Conservation (phyloP, 768 basidiomycete species). For the Rhodotorula diobovata region DNA sequence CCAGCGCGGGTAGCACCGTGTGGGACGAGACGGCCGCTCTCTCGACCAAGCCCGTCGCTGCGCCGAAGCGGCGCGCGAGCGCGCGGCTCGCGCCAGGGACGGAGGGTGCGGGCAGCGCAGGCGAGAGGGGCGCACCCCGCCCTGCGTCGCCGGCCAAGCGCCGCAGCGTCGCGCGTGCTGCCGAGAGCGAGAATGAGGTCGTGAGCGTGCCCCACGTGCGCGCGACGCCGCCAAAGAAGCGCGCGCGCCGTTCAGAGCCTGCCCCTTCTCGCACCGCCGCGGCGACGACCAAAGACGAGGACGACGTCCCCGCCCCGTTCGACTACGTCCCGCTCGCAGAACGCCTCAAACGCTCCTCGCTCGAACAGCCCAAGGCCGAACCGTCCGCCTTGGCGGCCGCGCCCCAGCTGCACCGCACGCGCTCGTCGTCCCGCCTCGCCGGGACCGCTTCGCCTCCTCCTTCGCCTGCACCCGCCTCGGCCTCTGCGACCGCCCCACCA, state of each 20-base stretch:
- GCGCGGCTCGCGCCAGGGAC: no score
- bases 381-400: no score
- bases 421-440: background rate
- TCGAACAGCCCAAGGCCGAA: background rate
- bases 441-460: no score
- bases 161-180: no score
- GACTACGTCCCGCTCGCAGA: conserved; percentile 7
- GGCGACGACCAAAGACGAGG: background rate
- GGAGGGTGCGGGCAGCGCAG: no score
- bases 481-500: background rate
- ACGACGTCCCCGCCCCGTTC: conserved; percentile 1
- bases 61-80: background rate
- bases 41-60: background rate
- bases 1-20: background rate
- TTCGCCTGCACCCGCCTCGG: no score
- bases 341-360: background rate
- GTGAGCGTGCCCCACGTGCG: no score
- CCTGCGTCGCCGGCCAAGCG: no score
- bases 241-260: background rate
- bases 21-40: conserved; percentile 6
- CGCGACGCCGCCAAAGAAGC: background rate
- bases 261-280: background rate
- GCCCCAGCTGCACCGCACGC: background rate
- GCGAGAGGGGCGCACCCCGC: no score
- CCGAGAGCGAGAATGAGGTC: no score